phyloP scores from a whole-genome alignment of 2,329 filamentous ascomycete genomes.

The Pleoardoris graminearum region DNA sequence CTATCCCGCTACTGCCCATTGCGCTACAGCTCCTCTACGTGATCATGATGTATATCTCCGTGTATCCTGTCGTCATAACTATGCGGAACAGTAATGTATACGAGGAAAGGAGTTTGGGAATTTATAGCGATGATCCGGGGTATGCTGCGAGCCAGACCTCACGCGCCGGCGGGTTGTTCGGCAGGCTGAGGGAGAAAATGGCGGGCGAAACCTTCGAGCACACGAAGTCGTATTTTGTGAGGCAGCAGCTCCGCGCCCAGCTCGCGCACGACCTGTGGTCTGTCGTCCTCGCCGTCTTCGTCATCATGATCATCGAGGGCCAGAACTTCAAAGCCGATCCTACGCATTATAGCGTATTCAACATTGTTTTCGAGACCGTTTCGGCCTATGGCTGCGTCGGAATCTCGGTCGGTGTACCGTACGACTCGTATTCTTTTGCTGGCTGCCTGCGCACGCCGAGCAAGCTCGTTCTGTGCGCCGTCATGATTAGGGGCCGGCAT shows the following conservation, averaged over 20 bases:
- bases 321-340: constrained; percentile 42
- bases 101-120: constrained; percentile 63
- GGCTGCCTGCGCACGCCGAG: constrained; percentile 55
- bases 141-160: constrained; percentile 14
- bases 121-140: constrained; percentile 52
- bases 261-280: constrained; percentile 54
- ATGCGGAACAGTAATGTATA: constrained; percentile 64
- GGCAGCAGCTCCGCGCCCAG: constrained; percentile 51
- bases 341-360: constrained; percentile 47
- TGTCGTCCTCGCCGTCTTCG: constrained; percentile 50
- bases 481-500: constrained; percentile 61
- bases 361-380: constrained; percentile 53
- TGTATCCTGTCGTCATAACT: constrained; percentile 64
- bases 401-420: constrained; percentile 51
- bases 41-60: constrained; percentile 67
- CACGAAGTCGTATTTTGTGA: constrained; percentile 44
- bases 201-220: constrained; percentile 21
- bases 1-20: constrained; percentile 55
- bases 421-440: constrained; percentile 51
- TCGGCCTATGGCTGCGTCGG: constrained; percentile 48
- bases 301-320: constrained; percentile 52
- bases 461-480: constrained; percentile 59
- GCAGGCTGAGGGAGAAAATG: constrained; percentile 15
- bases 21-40: constrained; percentile 62
- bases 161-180: constrained; percentile 4